phyloP scores from a whole-genome alignment of 2,329 filamentous ascomycete species.

The Sarocladium brachiariae region DNA sequence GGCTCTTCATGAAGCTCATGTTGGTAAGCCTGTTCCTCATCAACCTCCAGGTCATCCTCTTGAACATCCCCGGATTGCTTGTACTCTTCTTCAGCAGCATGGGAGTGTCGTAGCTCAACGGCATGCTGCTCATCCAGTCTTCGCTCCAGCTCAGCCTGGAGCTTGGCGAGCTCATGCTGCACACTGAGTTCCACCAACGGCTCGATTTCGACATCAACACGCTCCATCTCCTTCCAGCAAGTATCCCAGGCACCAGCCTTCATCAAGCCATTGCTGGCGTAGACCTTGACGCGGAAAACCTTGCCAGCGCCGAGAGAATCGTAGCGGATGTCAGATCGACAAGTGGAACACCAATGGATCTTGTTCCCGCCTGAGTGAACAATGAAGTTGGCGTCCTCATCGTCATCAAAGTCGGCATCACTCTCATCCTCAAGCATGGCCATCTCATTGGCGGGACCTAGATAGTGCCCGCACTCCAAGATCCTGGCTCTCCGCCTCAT shows the following conservation, averaged over 20 bases:
- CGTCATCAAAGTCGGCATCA: conserved; percentile 35
- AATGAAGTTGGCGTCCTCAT: conserved; percentile 17
- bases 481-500: conserved; percentile 58
- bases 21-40: conserved; percentile 24
- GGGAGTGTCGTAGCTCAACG: conserved; percentile 28
- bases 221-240: conserved; percentile 96
- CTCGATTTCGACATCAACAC: conserved; percentile 89
- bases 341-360: conserved; percentile 51
- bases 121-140: conserved; percentile 25
- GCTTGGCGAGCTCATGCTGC: conserved; percentile 53
- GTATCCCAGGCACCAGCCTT: conserved; percentile 84
- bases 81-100: conserved; percentile 27
- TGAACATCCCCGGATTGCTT: conserved; percentile 17
- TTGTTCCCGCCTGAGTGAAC: conserved; percentile 17
- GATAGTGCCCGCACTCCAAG: conserved; percentile 70
- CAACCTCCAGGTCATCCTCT: conserved; percentile 15
- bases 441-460: conserved; percentile 51
- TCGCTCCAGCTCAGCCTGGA: conserved; percentile 34
- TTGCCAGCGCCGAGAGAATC: conserved; percentile 47
- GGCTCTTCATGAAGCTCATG: conserved; percentile 17
- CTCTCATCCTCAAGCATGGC: conserved; percentile 36
- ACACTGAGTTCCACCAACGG: conserved; percentile 58
- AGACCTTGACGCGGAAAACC: conserved; percentile 77
- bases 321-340: conserved; percentile 46
- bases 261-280: conserved; percentile 93